Percentiles rank a stretch among this genome's conserved stretches.
phyloP scores from a whole-genome alignment of 2,329 filamentous ascomycete genomes.

The Aspergillus ibericus region DNA sequence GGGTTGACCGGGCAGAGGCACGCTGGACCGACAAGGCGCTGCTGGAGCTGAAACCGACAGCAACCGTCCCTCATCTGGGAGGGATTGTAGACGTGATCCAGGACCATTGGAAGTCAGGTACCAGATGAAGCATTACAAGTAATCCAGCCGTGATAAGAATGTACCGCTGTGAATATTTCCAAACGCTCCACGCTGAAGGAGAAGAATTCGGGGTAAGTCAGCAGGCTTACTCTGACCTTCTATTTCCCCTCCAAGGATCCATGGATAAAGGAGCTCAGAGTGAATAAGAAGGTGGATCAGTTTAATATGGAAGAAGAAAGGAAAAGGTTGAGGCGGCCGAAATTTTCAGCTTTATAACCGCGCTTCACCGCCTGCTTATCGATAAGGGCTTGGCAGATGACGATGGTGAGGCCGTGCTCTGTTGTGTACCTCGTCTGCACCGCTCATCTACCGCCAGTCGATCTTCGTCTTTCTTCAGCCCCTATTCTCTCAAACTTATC shows the following conservation, averaged over 20 bases:
- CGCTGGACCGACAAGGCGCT: slow-evolving; percentile 67
- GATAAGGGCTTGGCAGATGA: slow-evolving; percentile 30
- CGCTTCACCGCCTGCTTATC: slow-evolving; percentile 32
- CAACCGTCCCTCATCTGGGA: slow-evolving; percentile 57
- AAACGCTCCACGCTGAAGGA: slow-evolving; percentile 44
- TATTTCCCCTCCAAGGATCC: slow-evolving; percentile 50
- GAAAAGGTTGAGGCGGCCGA: slow-evolving; percentile 21
- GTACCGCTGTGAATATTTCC: slow-evolving; percentile 50
- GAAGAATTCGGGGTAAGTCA: slow-evolving; percentile 49
- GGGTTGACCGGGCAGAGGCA: slow-evolving; percentile 63
- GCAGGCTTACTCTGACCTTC: slow-evolving; percentile 45
- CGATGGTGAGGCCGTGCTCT: background rate
- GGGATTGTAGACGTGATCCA: slow-evolving; percentile 52
- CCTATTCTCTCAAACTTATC: background rate
- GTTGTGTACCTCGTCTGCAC: background rate
- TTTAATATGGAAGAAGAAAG: slow-evolving; percentile 38
- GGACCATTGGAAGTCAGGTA: slow-evolving; percentile 16
- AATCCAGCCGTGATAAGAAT: slow-evolving; percentile 18
- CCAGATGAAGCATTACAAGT: background rate
- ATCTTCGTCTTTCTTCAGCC: background rate
- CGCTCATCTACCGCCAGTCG: background rate
- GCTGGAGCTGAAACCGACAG: slow-evolving; percentile 51
- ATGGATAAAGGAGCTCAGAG: slow-evolving; percentile 43
- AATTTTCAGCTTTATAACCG: slow-evolving; percentile 28
- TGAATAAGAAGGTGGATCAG: slow-evolving; percentile 50